These are phyloP conservation scores for Lachnellula cervina DNA, from an alignment of 2,329 filamentous ascomycete genomes.

Conservation along the genomic window DNA sequence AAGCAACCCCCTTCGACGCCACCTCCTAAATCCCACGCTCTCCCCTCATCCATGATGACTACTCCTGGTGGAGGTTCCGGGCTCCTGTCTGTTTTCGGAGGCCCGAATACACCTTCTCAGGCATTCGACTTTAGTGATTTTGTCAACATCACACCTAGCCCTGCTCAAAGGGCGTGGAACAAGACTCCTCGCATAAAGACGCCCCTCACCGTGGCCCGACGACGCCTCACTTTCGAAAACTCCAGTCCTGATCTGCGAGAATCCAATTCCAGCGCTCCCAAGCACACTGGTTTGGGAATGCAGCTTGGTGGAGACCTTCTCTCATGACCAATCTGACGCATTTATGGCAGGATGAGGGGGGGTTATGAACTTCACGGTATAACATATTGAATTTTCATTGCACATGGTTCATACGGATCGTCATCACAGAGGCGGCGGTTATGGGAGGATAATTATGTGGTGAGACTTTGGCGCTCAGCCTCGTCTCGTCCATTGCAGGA, in stretches of 20 bases:
- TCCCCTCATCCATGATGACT: constrained; percentile 85
- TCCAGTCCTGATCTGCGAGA: constrained; percentile 19
- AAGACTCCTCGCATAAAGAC: constrained; percentile 30
- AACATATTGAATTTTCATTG: not conserved
- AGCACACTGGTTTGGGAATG: constrained; percentile 53
- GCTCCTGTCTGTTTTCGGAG: constrained; percentile 60
- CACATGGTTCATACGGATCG: constrained; percentile 5
- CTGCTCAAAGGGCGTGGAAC: constrained; percentile 77
- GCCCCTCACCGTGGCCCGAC: constrained; percentile 23
- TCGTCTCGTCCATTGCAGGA: not conserved
- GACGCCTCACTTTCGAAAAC: constrained; percentile 29
- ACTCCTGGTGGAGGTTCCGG: constrained; percentile 67
- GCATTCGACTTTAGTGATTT: constrained; percentile 93
- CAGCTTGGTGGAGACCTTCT: constrained; percentile 62
- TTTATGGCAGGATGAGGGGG: not conserved
- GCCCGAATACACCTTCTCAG: constrained; percentile 73
- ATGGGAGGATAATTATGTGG: not conserved
- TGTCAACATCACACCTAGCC: constrained; percentile 94
- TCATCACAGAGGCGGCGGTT: not conserved
- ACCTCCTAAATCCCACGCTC: constrained; percentile 63
- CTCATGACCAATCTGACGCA: constrained; percentile 33
- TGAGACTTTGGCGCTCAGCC: no score
- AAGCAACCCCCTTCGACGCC: constrained; percentile 74
- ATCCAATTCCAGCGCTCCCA: constrained; percentile 27
- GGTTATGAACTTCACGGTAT: not conserved